phyloP scores from a whole-genome alignment of 78 protist species.

The Dictyostelium purpureum region DNA sequence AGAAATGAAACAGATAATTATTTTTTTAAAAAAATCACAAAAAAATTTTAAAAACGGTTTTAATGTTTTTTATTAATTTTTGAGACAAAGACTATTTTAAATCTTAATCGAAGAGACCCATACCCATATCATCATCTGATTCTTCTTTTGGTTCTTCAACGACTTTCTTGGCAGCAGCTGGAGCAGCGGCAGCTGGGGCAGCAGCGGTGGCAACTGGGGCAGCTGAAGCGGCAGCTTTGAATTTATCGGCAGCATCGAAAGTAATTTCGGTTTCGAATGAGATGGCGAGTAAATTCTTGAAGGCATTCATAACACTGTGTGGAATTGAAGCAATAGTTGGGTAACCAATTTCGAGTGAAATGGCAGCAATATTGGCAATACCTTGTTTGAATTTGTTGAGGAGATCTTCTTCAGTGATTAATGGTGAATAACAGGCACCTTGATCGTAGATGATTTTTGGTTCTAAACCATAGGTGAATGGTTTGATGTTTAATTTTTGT shows the following conservation, averaged over 20 bases:
- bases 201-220: constrained; percentile 84
- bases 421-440: constrained; percentile 93
- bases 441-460: constrained; percentile 90
- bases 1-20: too few relatives aligned
- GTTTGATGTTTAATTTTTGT: constrained; percentile 97
- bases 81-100: too few relatives aligned
- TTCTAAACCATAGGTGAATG: constrained; percentile 97
- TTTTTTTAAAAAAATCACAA: too few relatives aligned
- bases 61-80: too few relatives aligned
- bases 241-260: constrained; percentile 88
- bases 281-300: constrained; percentile 95
- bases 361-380: constrained; percentile 91
- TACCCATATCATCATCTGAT: constrained; percentile 79
- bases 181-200: constrained; percentile 83
- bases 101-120: constrained; percentile 7
- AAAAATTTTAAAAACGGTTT: too few relatives aligned
- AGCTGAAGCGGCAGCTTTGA: constrained; percentile 86
- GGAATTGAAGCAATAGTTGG: constrained; percentile 97
- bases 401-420: constrained; percentile 92
- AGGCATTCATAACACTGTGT: constrained; percentile 94
- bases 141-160: constrained; percentile 81
- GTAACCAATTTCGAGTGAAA: constrained; percentile 92
- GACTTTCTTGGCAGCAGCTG: constrained; percentile 70
- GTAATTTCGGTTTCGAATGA: constrained; percentile 93
- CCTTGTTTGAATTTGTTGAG: constrained; percentile 77